Evolutionary conservation across 306 rosid genomes (phyloP), one percentile per base, ranked within the genome.

Genomic region (Gastrolobium villosum): DNA sequence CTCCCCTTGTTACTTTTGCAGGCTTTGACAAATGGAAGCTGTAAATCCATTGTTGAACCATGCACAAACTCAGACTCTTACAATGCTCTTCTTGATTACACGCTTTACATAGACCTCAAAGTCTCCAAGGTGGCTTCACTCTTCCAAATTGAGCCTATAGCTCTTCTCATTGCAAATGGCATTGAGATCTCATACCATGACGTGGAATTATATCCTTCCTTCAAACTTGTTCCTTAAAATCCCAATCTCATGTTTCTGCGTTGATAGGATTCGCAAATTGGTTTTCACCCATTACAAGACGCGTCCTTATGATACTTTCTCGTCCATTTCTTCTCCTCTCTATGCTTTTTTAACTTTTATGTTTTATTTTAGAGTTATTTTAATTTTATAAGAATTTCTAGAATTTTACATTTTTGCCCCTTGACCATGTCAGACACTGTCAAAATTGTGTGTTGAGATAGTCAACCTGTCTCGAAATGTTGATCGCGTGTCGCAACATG

Each of bases 21-120:
- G 2, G 75, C 70, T 20, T 26, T 83, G 5, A 15, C 31, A 72
- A 84, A 79, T 61, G 88, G 68, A 9, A 13, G 86, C 81, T 85
- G 88, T 0, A 96, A 96, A 82, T 96, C 99, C 50, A 96, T 97
- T 5, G 93, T 96, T 41, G 99, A 96, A 84, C 98, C 99, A n/a
- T 96, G 99, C 76, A 75, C 96, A 0, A 96, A 90, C 96, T 84
- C 92, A 2, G 94, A 96, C 75, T 85, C 90, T 0, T 96, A 98
- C 87, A 91, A 88, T 72, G 92, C 99, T 4, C 62, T 96, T 2
- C 87, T 93, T 3, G 99, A 97, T 11, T 96, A 96, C 94, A 96
- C 91, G 0, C 90, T 96, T 30, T 96, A 91, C 93, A 93, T 98
- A 1, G 97, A 96, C 76, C 99, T 93, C 39, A 93, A 96, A 74